Base-by-base conservation (phyloP, 805 yeast genomes). In the Kluyveromyces aestuarii region DNA sequence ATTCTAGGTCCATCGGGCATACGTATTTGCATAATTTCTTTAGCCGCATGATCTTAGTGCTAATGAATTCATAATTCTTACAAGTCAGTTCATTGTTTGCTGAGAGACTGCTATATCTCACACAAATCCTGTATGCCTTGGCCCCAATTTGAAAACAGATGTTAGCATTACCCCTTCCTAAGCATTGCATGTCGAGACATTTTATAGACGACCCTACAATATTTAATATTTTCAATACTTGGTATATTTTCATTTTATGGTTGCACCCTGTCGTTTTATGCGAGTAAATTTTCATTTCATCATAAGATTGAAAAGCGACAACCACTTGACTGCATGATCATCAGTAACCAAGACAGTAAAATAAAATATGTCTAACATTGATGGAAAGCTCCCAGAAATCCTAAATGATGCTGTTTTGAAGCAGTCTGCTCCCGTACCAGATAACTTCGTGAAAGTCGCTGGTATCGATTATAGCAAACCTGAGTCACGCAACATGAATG, bases 381-480 rank as follows among this genome's bases (percentile, higher is more conserved):
- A 72, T 55, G 66, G 63, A 27, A 66, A 70, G 49, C 59, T 77
- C 39, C 96, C 96, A 37, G 79, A 75, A 7, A 66, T 87, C 39
- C 91, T 96, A 13, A 75, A 91, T 2, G 97, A 89, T 54, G 98
- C 98, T 9, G 98, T 93, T 30, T 75, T 93, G 46, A 85, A 83
- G 64, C 82, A 81, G 48, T 88, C 96, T 2, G 89, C 75, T 11
- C 90, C 95, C 2, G 88, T 90, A 45, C 95, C 96, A 8, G 86
- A 78, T 30, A 80, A 80, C 55, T 86, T 87, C 50, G 81, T 79
- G 27, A 76, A 81, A 60, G 96, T 95, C 25, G 72, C 78, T 49
- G 99, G 99, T 49, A 81, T 93, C 45, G 97, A 93, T 68, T 93
- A 91, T 70, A 82, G 91, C 42, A 76, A 81, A 57, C 83, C 85